Evolutionary conservation across 768 basidiomycete species (phyloP), one percentile per base, ranked within the genome.

Genomic region (Boletus speciosus): DNA sequence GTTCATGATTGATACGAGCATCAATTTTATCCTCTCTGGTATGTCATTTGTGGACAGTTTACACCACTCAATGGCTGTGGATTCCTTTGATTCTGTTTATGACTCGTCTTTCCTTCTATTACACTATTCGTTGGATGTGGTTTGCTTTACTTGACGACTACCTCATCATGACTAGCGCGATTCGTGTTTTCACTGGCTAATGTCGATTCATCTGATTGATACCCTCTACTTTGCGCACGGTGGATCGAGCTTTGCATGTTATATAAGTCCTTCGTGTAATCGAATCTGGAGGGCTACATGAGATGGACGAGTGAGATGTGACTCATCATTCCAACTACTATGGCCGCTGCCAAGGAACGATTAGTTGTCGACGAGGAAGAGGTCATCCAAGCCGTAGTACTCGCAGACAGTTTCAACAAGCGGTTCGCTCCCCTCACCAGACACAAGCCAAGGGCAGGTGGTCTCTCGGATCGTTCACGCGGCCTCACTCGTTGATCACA

Each of bases 331-430:
- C 25, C 23, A 23, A 23, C 3, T 6, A 11, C 6, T 38, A 34
- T 93, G 90, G 79, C 83, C 7, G 66, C 65, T 34, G 76, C 76
- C 40, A 88, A 87, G 62, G 87, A 89, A 60, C 85, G 85, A 56
- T 69, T 83, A 14, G 74, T 82, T 36, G 80, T 78, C 47, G 84
- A 85, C 14, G 86, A 93, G 47, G 90, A 94, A 49, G 88, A 97
- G 47, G 84, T 91, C 19, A 76, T 98, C 0, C 95, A 98, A 66
- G 96, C 96, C 16, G 90, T 98, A 52, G 85, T 99, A 41, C 85
- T 99, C 39, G 93, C 96, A 11, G 96, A 99, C 69, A 94, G 92
- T 60, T 97, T 95, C 76, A 95, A 97, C 77, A 89, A 86, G 64
- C 82, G 93, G 51, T 96, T 98, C 66, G 81, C 88, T 52, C 95